A percentile compares a stretch with the other conserved stretches of the same genome.
phyloP scores from a whole-genome alignment of 2,329 filamentous ascomycete genomes.

The Pseudocercospora vitis region DNA sequence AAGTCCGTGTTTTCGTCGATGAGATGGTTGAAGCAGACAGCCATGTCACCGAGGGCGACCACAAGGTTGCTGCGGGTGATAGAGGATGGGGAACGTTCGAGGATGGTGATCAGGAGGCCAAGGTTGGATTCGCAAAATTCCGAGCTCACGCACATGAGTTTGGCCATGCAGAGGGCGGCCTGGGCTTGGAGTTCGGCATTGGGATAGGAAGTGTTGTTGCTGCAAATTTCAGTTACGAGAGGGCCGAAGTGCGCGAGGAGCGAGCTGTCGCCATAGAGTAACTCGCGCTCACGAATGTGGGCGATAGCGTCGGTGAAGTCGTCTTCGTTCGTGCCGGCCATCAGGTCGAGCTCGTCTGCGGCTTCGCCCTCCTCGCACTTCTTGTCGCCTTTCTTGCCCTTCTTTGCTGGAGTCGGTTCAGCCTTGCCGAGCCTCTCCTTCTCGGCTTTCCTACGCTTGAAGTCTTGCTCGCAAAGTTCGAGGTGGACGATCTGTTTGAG shows the following conservation, averaged over 20 bases:
- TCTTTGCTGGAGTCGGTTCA: conserved; percentile 31
- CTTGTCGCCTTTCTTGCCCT: conserved; percentile 48
- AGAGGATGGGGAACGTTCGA: conserved; percentile 89
- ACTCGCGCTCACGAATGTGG: conserved; percentile 79
- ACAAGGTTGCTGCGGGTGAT: conserved; percentile 95
- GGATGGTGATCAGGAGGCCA: conserved; percentile 92
- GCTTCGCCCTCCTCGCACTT: conserved; percentile 57
- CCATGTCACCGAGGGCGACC: conserved; percentile 97
- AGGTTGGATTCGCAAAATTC: conserved; percentile 96
- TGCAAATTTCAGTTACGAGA: conserved; percentile 88
- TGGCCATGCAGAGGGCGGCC: conserved; percentile 89
- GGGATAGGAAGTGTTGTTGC: conserved; percentile 88
- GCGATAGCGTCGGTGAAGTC: conserved; percentile 87
- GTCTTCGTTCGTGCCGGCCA: conserved; percentile 92
- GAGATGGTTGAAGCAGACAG: conserved; percentile 97
- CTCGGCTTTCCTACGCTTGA: conserved; percentile 92
- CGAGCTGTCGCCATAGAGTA: conserved; percentile 78
- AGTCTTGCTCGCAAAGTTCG: conserved; percentile 95
- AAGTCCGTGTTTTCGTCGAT: conserved; percentile 99
- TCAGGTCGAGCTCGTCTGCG: conserved; percentile 89
- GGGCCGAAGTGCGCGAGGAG: conserved; percentile 89
- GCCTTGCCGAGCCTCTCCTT: conserved; percentile 64
- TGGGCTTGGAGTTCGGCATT: conserved; percentile 89
- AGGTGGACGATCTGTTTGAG: conserved; percentile 99
- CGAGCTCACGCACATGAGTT: conserved; percentile 96